Evolutionary conservation across 2,329 filamentous ascomycete genomes (phyloP), one percentile per base, ranked within the genome.

Genomic region (Coniochaeta ligniaria): DNA sequence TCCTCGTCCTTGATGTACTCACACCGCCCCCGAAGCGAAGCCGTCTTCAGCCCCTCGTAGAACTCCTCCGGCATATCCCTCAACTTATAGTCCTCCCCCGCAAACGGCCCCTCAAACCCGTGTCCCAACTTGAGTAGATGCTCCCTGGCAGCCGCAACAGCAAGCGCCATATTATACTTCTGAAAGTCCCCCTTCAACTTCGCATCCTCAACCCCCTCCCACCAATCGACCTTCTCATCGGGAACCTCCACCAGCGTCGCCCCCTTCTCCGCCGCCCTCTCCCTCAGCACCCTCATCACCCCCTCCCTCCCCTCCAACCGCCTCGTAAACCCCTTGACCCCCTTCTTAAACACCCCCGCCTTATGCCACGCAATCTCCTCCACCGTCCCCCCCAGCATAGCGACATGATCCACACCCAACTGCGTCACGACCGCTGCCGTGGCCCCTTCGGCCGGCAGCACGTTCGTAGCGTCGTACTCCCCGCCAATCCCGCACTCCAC

Each of bases 21-120:
- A 70, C 93, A 97, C 54, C 95, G 83, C 4, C 94, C 95, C 45
- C 92, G 83, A 77, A 92, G 90, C 2, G 86, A 83, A 2, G 92
- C 89, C 66, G 84, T 76, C 70, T 94, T 87, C 1, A 99, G 77
- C 0, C 92, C 95, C 16, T 83, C 78, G 26, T 86, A 76, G 69
- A 97, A 90, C 65, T 87, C 82, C 12, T 74, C 71, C 0, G 90
- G 84, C 3, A 94, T 74, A 3, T 11, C 50, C 16, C 20, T 52
- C 2, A 59, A 52, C 9, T 4, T 71, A 3, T 69, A 63, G 0
- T 63, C 62, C 12, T 68, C 64, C 0, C 65, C 43, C 6, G 0
- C 62, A 63, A 31, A 75, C 35, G 12, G 62, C 61, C 26, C 65
- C 64, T 17, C 61, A 43, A 62, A 61, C 66, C 9, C 17, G 2